Evolutionary conservation across 352 stramenopile species (phyloP).

Genomic region (Globisporangium solare): DNA sequence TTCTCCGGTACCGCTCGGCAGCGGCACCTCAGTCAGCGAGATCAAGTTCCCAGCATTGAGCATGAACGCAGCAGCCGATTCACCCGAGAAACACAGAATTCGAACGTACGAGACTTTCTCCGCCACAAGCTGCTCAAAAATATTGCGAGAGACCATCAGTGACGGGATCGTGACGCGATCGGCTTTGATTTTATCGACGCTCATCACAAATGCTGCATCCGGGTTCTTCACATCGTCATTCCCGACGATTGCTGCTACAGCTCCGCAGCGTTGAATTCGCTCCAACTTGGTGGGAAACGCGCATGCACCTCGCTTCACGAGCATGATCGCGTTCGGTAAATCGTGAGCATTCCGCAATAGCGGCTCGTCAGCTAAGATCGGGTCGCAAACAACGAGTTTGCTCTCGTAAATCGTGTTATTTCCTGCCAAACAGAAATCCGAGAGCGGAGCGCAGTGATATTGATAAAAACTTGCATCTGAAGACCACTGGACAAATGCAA

Average conservation of each 20-base stretch:
- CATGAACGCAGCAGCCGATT: slow-evolving; percentile 30
- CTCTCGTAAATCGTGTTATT: slow-evolving; percentile 42
- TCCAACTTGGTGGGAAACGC: slow-evolving; percentile 70
- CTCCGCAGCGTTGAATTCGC: slow-evolving; percentile 48
- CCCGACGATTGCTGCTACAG: slow-evolving; percentile 56
- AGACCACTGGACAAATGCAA: slow-evolving; percentile 70
- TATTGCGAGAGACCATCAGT: slow-evolving; percentile 55
- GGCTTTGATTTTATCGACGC: slow-evolving; percentile 54
- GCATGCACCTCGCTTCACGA: slow-evolving; percentile 56
- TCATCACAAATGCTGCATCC: slow-evolving; percentile 69
- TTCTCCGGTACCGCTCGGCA: slow-evolving; percentile 1
- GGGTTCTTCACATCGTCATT: slow-evolving; percentile 51
- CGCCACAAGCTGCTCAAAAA: slow-evolving; percentile 31
- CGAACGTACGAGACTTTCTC: slow-evolving; percentile 21
- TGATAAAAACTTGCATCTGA: slow-evolving; percentile 35
- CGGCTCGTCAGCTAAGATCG: slow-evolving; percentile 36
- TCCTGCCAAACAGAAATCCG: slow-evolving; percentile 49
- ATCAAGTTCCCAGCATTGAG: slow-evolving; percentile 16
- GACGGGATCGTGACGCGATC: slow-evolving; percentile 64
- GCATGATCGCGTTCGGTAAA: slow-evolving; percentile 33
- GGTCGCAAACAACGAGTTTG: slow-evolving; percentile 37
- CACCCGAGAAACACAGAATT: slow-evolving; percentile 50
- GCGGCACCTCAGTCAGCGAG: slow-evolving; percentile 19
- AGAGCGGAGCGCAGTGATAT: slow-evolving; percentile 51
- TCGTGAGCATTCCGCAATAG: slow-evolving; percentile 29